Conservation (phyloP, 1,284 basidiomycete genomes). For the Boletellus deceptivus region DNA sequence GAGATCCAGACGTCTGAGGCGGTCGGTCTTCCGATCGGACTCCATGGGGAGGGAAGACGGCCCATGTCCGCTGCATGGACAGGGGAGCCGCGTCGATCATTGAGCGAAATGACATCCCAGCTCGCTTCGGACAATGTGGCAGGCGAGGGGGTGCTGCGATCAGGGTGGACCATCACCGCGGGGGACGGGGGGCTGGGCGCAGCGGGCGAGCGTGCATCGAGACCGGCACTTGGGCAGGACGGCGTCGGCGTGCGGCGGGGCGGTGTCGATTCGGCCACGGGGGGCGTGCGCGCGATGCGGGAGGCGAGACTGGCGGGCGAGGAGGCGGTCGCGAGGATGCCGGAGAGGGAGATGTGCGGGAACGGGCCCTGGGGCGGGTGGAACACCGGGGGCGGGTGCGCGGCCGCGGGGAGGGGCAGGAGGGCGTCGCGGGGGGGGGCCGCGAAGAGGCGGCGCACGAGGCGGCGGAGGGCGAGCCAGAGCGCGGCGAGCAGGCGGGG, state of each 20-base stretch:
- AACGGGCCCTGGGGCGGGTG: conserved; percentile 19
- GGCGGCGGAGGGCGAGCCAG: conserved; percentile 13
- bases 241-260: too few species aligned
- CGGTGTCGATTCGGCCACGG: too few species aligned
- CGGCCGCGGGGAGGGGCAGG: not conserved
- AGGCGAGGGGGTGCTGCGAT: conserved; percentile 23
- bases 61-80: not conserved
- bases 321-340: conserved; percentile 14
- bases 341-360: conserved; percentile 22
- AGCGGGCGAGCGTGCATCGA: not conserved
- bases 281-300: too few species aligned
- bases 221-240: too few species aligned
- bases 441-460: not conserved
- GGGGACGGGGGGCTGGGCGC: conserved; percentile 14
- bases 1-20: conserved; percentile 28
- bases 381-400: too few species aligned
- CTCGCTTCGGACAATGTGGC: conserved; percentile 28
- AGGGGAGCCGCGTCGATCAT: conserved; percentile 7
- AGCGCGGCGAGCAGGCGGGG: conserved; percentile 11
- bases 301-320: too few species aligned
- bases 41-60: conserved; percentile 33
- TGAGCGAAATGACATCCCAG: conserved; percentile 24
- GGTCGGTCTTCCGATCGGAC: conserved; percentile 17
- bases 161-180: conserved; percentile 15
- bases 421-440: not conserved